Conservation (phyloP, 208 protist species). For the Phytomonas francai region DNA sequence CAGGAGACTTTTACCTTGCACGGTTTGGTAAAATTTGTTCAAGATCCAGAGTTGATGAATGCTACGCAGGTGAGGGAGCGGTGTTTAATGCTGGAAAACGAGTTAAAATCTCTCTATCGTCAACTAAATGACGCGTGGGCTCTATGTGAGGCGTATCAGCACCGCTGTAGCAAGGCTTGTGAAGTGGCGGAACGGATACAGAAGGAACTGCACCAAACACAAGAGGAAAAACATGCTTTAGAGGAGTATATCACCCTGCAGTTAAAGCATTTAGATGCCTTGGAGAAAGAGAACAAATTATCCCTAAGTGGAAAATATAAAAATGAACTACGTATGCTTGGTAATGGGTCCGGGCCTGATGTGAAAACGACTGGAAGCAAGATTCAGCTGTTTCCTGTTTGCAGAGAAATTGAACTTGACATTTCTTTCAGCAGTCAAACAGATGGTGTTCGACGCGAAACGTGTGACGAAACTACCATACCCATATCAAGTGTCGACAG, state of each 20-base stretch:
- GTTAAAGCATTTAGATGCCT: background rate
- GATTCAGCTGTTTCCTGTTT: background rate
- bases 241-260: background rate
- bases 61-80: conserved; percentile 18
- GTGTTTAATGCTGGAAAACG: conserved; percentile 18
- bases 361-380: background rate
- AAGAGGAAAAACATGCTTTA: background rate
- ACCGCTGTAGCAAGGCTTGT: conserved; percentile 32
- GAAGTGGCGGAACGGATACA: conserved; percentile 21
- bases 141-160: conserved; percentile 30
- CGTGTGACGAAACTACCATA: background rate
- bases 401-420: background rate
- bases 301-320: background rate
- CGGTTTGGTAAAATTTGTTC: conserved; percentile 25
- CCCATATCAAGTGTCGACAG: background rate
- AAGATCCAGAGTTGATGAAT: conserved; percentile 29
- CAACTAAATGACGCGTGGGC: conserved; percentile 15
- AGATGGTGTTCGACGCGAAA: background rate
- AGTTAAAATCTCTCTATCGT: conserved; percentile 22
- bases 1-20: conserved; percentile 38
- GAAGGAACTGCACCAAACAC: conserved; percentile 9
- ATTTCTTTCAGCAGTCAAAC: background rate
- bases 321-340: background rate
- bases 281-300: background rate
- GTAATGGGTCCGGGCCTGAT: background rate